Base-by-base conservation (phyloP, 495 filamentous ascomycete species). In the Tuber aestivum region DNA sequence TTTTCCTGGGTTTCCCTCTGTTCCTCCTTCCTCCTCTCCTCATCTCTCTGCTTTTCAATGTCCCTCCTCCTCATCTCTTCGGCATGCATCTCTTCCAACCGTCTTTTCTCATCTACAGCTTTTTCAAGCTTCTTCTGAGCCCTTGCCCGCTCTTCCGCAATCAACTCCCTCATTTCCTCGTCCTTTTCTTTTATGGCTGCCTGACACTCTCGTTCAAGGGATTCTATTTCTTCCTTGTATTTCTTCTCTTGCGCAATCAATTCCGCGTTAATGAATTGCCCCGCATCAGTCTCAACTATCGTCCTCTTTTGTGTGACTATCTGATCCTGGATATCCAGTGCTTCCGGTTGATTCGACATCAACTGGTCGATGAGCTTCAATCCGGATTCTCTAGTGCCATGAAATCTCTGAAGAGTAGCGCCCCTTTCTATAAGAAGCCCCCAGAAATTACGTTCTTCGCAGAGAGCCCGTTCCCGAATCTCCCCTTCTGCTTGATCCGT, bases 251-350 rank as follows among this genome's bases (percentile, higher is more conserved):
- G 73, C 20, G 69, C 70, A 23, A 72, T 38, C 23, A 85, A 70
- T 72, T 86, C 83, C 38, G 45, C 41, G 72, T 82, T 79, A 37
- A 85, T 68, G 69, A 81, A 79, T 48, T 50, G 69, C 1, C 84
- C 85, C 1, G 85, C 85, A n/a, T 76, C 71, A 18, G 85, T 86
- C 73, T 86, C 71, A 68, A 82, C 77, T 50, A 85, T 76, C 21
- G 77, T 74, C 72, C 70, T 80, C 65, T 82, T 79, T 10, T 82
- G 72, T 41, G 79, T 74, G 14, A 44, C 42, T 0, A 44, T 44
- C 42, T 44, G 14, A 83, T 84, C 76, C 75, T 87, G 86, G 35
- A 87, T 81, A 71, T 83, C 79, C 8, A 84, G 78, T 71, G 79
- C 75, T 16, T 79, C 78, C 3, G 41, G 65, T 73, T 77, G 72